Percentiles rank a stretch among this genome's conserved stretches.
Conservation (phyloP, 148 eudicot species). For the Rhododendron griersonianum region DNA sequence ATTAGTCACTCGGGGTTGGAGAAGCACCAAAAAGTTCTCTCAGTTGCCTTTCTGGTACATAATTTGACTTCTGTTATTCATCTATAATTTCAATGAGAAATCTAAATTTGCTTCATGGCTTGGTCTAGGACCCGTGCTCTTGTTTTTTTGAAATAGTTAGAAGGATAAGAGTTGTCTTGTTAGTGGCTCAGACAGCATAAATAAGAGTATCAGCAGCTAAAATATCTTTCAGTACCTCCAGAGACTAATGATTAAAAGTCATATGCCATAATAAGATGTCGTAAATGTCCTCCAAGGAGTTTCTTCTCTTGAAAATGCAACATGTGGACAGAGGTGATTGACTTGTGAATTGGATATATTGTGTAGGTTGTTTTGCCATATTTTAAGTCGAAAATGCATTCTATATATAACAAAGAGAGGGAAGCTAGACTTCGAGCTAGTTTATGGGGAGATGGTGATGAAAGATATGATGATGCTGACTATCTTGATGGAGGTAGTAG, state of each 20-base stretch:
- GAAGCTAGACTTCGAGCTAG: constrained; percentile 90
- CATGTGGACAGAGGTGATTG: background rate
- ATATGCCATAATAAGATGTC: background rate
- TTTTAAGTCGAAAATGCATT: constrained; percentile 84
- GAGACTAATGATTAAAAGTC: background rate
- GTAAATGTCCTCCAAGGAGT: background rate
- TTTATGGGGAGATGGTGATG: constrained; percentile 86
- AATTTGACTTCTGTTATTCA: constrained; percentile 3
- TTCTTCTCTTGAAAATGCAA: background rate
- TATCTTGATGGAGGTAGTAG: constrained; percentile 40
- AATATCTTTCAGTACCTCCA: background rate
- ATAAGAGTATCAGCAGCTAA: background rate
- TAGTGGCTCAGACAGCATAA: background rate
- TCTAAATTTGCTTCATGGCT: constrained; percentile 2
- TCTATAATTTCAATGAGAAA: constrained; percentile 1
- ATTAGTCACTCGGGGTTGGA: constrained; percentile 59
- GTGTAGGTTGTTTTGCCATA: constrained; percentile 87
- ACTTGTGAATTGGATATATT: constrained; percentile 2
- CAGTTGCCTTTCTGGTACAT: constrained; percentile 85
- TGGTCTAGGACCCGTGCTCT: background rate
- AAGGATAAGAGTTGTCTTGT: background rate
- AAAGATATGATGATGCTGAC: constrained; percentile 50
- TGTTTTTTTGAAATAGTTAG: background rate
- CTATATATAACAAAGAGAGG: constrained; percentile 83
- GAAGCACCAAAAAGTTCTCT: constrained; percentile 82